These are phyloP conservation scores for Oidium heveae DNA, from an alignment of 2,329 filamentous ascomycete species.

Conservation along the genomic window DNA sequence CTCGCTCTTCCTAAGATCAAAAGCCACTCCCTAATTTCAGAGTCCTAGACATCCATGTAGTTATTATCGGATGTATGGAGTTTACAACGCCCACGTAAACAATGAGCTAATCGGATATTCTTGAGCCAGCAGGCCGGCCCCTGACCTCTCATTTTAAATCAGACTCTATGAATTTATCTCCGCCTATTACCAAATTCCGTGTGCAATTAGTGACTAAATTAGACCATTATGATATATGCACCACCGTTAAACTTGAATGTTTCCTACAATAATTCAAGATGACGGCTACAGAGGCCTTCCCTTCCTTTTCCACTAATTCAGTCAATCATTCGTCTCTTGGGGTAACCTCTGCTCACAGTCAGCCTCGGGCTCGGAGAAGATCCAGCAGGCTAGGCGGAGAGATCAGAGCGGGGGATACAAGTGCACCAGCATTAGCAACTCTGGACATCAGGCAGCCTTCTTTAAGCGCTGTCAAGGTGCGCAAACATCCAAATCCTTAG, in stretches of 20 bases:
- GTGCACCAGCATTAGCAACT: slow-evolving; percentile 24
- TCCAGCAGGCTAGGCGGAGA: slow-evolving; percentile 24
- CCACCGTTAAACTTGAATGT: not conserved
- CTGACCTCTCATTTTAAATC: not conserved
- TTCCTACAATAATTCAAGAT: not conserved
- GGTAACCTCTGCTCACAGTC: slow-evolving; percentile 5
- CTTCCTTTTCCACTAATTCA: slow-evolving; percentile 6
- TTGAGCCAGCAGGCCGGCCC: not conserved
- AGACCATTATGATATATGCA: not conserved
- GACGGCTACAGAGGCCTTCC: slow-evolving; percentile 10
- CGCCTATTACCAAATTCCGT: too few species aligned
- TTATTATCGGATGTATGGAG: too few species aligned
- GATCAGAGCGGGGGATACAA: slow-evolving; percentile 22
- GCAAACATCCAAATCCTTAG: slow-evolving; percentile 1
- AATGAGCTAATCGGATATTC: not conserved
- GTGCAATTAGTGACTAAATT: not conserved
- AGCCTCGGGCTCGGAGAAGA: slow-evolving; percentile 16
- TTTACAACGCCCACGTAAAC: not conserved
- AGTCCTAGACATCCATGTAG: too few species aligned
- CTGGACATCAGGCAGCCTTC: slow-evolving; percentile 12
- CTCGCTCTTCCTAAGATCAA: too few species aligned
- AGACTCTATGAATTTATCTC: too few species aligned
- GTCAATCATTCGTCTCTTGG: slow-evolving; percentile 9
- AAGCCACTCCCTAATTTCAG: too few species aligned
- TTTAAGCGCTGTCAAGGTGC: slow-evolving; percentile 5